Evolutionary conservation across 352 stramenopile genomes (phyloP), one percentile per base, ranked within the genome.

Genomic region (Phytophthora constricta): DNA sequence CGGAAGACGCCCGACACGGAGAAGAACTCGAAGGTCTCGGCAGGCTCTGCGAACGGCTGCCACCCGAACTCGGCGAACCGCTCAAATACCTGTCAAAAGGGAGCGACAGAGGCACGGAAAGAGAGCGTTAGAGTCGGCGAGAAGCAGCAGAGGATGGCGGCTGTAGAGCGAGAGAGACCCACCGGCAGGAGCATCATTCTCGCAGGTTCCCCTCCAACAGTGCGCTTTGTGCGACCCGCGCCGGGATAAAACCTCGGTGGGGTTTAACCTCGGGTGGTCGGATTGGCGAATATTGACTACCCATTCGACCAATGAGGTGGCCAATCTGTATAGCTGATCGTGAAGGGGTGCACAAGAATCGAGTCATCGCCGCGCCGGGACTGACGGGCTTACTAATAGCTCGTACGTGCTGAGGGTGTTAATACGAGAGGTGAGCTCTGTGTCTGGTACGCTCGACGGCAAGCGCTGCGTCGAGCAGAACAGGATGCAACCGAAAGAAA

Each of bases 21-120:
- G 55, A 95, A 93, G 69, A 93, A 88, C 79, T 95, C 87, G 67
- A 90, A 95, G 22, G 85, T 93, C 81, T 95, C 87, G 8, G 80
- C 85, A 13, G 87, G 87, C 33, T 91, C 83, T 28, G 89, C 82
- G 72, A 93, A 93, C 49, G 77, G 79, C 59, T 87, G 80, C 85
- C 87, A 95, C 7, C 86, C 86, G 51, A 81, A 75, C 71, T 94
- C 86, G 20, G 84, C 84, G 59, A 94, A 94, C 59, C 74, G 84
- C 60, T 94, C 86, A 43, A 92, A 79, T 19, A 92, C 86, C 84
- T 92, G 53, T 37, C 31, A 11, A 25, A 1, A 4, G 3, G 56
- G 11, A 61, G 23, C 60, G 23, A 72, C 2, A 45, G 9, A 50
- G 8, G 33, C 27, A 17, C 26, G 26, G 5, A 42, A 5, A 54